These are phyloP conservation scores for Nakaseomyces delphensis DNA, from an alignment of 1,139 yeast species.

Conservation along the genomic window DNA sequence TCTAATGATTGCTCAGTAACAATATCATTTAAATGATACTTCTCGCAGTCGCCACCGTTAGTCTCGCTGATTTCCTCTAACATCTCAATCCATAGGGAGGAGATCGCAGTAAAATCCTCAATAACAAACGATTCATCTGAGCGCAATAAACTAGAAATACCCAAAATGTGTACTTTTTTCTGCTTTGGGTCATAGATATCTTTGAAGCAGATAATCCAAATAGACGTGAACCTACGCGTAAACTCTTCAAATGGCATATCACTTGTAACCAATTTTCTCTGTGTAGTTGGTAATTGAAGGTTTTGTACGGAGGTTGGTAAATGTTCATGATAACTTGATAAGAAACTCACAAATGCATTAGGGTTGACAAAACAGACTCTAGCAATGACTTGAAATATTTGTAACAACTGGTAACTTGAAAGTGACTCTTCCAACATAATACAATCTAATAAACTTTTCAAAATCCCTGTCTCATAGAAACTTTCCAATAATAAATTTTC, in stretches of 20 bases:
- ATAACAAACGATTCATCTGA: slow-evolving; percentile 30
- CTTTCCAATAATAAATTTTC: slow-evolving; percentile 21
- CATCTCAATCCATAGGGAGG: slow-evolving; percentile 49
- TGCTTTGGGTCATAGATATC: slow-evolving; percentile 49
- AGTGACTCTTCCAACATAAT: slow-evolving; percentile 27
- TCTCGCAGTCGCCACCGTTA: slow-evolving; percentile 49
- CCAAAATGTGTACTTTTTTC: slow-evolving; percentile 56
- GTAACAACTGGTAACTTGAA: slow-evolving; percentile 35
- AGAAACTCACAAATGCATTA: slow-evolving; percentile 37
- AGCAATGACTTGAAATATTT: slow-evolving; percentile 45
- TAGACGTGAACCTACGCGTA: slow-evolving; percentile 26
- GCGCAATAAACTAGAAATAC: slow-evolving; percentile 40
- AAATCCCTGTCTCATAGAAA: slow-evolving; percentile 23
- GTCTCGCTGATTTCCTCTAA: slow-evolving; percentile 69
- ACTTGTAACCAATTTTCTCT: slow-evolving; percentile 19
- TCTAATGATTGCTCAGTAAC: slow-evolving; percentile 27
- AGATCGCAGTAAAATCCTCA: slow-evolving; percentile 35
- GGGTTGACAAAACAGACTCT: slow-evolving; percentile 45
- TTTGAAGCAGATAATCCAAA: slow-evolving; percentile 31
- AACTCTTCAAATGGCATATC: slow-evolving; percentile 24
- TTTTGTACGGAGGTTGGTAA: slow-evolving; percentile 21
- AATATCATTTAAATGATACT: slow-evolving; percentile 49
- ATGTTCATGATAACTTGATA: slow-evolving; percentile 22
- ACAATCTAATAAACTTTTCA: slow-evolving; percentile 23
- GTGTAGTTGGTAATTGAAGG: slow-evolving; percentile 16